Evolutionary conservation across 2,329 filamentous ascomycete species (phyloP).

Genomic region (Aotearoamyces nothofagi): DNA sequence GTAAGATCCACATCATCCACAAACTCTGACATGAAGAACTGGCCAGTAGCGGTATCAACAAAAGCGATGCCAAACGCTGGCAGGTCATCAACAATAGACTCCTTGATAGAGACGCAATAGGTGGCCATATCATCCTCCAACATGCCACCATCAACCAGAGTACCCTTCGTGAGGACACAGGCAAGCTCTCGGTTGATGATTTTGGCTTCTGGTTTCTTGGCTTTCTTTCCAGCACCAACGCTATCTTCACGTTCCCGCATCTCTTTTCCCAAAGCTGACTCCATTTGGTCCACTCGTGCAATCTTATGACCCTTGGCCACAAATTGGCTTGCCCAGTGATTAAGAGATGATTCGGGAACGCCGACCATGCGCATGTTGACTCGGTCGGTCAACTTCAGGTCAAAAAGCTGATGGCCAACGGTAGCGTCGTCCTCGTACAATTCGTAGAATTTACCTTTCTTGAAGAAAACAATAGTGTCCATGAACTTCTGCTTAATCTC

Average conservation of each 20-base stretch:
- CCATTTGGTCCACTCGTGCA: constrained; percentile 89
- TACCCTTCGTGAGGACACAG: constrained; percentile 82
- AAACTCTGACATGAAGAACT: constrained; percentile 88
- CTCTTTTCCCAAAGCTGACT: constrained; percentile 89
- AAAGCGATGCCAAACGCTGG: constrained; percentile 87
- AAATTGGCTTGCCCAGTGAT: constrained; percentile 96
- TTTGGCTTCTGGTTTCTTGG: constrained; percentile 62
- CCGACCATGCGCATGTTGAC: constrained; percentile 99
- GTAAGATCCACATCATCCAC: constrained; percentile 86
- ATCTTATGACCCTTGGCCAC: constrained; percentile 98
- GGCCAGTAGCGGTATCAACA: constrained; percentile 87
- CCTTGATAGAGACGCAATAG: constrained; percentile 91
- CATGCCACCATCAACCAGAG: constrained; percentile 91
- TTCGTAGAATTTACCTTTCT: constrained; percentile 99
- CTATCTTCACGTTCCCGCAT: constrained; percentile 82
- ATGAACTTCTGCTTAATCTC: constrained; percentile 97
- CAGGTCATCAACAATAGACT: constrained; percentile 51
- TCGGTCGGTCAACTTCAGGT: constrained; percentile 91
- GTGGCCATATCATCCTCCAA: constrained; percentile 96
- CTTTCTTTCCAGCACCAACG: constrained; percentile 13
- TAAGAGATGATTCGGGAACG: constrained; percentile 88
- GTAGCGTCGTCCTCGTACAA: constrained; percentile 97
- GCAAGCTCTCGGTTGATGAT: constrained; percentile 84
- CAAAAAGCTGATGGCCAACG: constrained; percentile 89
- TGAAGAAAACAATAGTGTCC: constrained; percentile 98